Evolutionary conservation across 2,329 filamentous ascomycete genomes (phyloP).

Genomic region (Fusarium chaquense): DNA sequence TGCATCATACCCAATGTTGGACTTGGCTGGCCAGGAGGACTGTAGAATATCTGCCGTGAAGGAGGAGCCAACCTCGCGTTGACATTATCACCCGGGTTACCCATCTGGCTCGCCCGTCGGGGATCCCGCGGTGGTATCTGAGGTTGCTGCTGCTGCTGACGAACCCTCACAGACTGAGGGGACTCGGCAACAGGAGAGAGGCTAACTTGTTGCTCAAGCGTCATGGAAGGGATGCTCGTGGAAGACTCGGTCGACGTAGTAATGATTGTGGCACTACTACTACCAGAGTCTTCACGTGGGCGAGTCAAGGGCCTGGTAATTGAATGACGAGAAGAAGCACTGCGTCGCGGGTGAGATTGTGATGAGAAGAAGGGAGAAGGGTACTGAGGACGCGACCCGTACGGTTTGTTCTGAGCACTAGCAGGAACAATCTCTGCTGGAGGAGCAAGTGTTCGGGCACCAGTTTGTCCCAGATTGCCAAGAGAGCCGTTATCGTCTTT

Average conservation of each 20-base stretch:
- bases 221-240: constrained; percentile 32
- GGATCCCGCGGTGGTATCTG: constrained; percentile 47
- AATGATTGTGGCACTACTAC: constrained; percentile 52
- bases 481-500: constrained; percentile 34
- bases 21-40: constrained; percentile 57
- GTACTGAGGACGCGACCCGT: constrained; percentile 38
- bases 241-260: constrained; percentile 49
- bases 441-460: constrained; percentile 39
- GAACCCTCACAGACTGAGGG: constrained; percentile 51
- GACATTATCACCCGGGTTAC: background rate
- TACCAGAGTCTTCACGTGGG: constrained; percentile 46
- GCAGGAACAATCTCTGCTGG: constrained; percentile 50
- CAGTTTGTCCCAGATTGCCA: constrained; percentile 5
- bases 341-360: constrained; percentile 41
- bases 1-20: constrained; percentile 56
- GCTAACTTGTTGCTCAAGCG: constrained; percentile 46
- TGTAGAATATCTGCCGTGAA: constrained; percentile 49
- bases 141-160: constrained; percentile 42
- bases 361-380: constrained; percentile 45
- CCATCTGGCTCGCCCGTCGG: constrained; percentile 35
- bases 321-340: constrained; percentile 36
- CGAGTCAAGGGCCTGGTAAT: constrained; percentile 40
- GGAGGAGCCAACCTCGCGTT: constrained; percentile 49
- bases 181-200: constrained; percentile 65
- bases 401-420: constrained; percentile 41